Percentiles rank a stretch among this genome's conserved stretches.
Evolutionary conservation across 805 yeast species (phyloP).

Genomic region (Lipomyces orientalis): DNA sequence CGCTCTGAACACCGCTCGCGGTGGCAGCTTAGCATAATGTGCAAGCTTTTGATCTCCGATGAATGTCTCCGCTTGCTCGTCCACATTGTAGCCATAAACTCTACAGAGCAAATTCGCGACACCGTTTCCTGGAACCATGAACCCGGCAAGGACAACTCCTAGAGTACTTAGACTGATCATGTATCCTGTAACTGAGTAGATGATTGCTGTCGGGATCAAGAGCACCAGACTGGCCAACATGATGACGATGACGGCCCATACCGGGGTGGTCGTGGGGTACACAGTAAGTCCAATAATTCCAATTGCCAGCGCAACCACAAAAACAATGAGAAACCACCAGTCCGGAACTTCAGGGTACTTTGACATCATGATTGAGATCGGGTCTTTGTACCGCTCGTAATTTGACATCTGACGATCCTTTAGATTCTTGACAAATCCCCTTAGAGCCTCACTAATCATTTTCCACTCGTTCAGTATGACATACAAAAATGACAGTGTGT

Average conservation of each 20-base stretch:
- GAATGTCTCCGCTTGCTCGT: conserved; percentile 53
- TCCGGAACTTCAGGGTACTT: conserved; percentile 73
- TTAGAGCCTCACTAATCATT: conserved; percentile 58
- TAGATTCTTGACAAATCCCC: conserved; percentile 56
- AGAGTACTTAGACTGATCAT: conserved; percentile 52
- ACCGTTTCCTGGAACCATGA: conserved; percentile 57
- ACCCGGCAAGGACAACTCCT: conserved; percentile 54
- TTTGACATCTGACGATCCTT: conserved; percentile 58
- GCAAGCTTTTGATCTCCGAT: conserved; percentile 54
- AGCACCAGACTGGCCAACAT: conserved; percentile 59
- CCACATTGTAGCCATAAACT: conserved; percentile 56
- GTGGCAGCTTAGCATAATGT: conserved; percentile 60
- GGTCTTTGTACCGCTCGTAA: conserved; percentile 58
- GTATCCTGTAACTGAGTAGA: conserved; percentile 67
- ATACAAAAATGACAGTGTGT: conserved; percentile 68
- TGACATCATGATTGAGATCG: conserved; percentile 58
- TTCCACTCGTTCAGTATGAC: conserved; percentile 66
- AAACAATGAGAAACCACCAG: conserved; percentile 67
- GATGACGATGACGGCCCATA: conserved; percentile 68
- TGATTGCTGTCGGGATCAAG: conserved; percentile 65
- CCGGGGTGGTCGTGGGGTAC: conserved; percentile 59
- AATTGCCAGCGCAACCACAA: conserved; percentile 49
- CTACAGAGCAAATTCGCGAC: conserved; percentile 56
- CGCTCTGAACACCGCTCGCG: conserved; percentile 56
- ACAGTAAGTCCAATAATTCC: conserved; percentile 46